These are phyloP conservation scores for Debaryomyces hansenii DNA, from an alignment of 805 yeast species.

Conservation along the genomic window DNA sequence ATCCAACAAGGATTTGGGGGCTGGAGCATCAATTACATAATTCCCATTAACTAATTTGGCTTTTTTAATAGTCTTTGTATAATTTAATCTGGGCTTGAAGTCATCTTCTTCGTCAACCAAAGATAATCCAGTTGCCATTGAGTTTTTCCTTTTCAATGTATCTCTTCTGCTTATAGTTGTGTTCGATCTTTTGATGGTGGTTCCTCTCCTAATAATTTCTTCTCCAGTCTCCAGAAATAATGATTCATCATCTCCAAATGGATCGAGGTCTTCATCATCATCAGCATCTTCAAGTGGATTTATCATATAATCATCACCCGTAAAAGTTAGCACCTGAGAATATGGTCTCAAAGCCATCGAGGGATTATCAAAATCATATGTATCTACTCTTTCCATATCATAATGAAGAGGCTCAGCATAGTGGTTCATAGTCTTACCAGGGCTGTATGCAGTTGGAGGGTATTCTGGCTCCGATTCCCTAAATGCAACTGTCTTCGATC, in stretches of 20 bases:
- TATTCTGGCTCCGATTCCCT: conserved; percentile 30
- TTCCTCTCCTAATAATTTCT: conserved; percentile 31
- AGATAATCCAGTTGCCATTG: conserved; percentile 1
- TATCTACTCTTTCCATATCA: conserved; percentile 10
- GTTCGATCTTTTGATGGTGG: conserved; percentile 24
- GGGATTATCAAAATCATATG: conserved; percentile 4
- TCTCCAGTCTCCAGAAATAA: conserved; percentile 43
- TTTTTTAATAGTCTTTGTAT: conserved; percentile 43
- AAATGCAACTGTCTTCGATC: conserved; percentile 29
- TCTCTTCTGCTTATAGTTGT: conserved; percentile 10
- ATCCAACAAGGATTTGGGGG: conserved; percentile 36
- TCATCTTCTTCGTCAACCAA: conserved; percentile 32
- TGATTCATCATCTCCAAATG: conserved; percentile 46
- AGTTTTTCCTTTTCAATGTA: conserved; percentile 6
- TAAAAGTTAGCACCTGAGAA: conserved; percentile 22
- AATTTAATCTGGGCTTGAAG: conserved; percentile 40
- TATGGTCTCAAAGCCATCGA: conserved; percentile 19
- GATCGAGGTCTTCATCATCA: conserved; percentile 36
- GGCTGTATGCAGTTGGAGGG: conserved; percentile 29
- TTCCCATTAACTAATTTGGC: conserved; percentile 44
- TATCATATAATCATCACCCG: conserved; percentile 39
- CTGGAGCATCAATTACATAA: conserved; percentile 45
- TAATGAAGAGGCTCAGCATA: conserved; percentile 12
- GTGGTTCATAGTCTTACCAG: conserved; percentile 13
- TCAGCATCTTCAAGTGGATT: conserved; percentile 42